Evolutionary conservation across 805 yeast species (phyloP).

Genomic region (Lachancea nothofagi): DNA sequence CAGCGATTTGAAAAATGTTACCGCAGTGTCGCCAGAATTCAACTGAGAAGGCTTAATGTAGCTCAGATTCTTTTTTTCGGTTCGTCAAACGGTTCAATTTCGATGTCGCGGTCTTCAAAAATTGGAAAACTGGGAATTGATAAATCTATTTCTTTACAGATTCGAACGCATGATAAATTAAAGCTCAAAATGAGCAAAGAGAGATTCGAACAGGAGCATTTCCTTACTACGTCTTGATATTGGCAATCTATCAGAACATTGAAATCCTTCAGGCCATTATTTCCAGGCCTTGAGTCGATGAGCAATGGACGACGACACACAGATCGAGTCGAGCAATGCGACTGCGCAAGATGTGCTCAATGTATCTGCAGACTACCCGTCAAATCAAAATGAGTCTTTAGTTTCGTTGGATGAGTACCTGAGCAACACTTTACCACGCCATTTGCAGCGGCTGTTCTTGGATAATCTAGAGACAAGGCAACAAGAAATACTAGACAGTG

Average conservation of each 20-base stretch:
- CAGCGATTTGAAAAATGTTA: too few relatives aligned
- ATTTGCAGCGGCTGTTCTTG: constrained; percentile 32
- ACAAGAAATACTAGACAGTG: constrained; percentile 10
- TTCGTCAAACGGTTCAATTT: too few relatives aligned
- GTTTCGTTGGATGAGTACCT: constrained; percentile 37
- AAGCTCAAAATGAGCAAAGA: not conserved
- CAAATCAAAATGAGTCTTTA: constrained; percentile 17
- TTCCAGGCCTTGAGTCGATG: too few relatives aligned
- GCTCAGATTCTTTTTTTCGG: too few relatives aligned
- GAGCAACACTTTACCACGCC: constrained; percentile 31
- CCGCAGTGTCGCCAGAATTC: too few relatives aligned
- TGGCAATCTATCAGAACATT: too few relatives aligned
- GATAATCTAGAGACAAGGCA: constrained; percentile 17
- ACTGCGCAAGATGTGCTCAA: not conserved
- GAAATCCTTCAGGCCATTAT: too few relatives aligned
- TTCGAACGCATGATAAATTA: not conserved
- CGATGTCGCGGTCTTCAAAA: too few relatives aligned
- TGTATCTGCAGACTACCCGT: not conserved
- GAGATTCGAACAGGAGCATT: not conserved
- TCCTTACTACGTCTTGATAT: too few relatives aligned
- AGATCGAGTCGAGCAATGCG: not conserved
- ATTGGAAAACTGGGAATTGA: too few relatives aligned
- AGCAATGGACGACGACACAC: constrained; percentile 1
- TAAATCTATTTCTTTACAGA: not conserved
- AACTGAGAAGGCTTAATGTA: too few relatives aligned